Conservation (phyloP, 2,329 filamentous ascomycete genomes). For the Pyrenophora graminea region DNA sequence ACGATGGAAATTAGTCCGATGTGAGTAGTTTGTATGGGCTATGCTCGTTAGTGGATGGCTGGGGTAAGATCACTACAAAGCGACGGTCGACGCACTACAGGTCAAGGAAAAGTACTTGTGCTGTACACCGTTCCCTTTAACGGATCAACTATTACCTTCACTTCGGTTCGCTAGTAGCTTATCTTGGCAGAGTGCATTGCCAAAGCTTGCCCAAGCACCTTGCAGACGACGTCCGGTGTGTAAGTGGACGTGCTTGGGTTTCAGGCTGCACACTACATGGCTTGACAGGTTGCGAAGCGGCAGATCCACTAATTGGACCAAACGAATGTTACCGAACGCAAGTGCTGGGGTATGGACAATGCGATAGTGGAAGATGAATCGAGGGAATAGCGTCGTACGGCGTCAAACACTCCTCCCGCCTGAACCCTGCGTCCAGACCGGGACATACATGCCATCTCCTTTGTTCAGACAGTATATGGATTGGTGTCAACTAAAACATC, state of each 20-base stretch:
- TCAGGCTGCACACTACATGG: slow-evolving; percentile 32
- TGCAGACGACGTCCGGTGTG: slow-evolving; percentile 40
- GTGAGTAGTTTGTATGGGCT: background rate
- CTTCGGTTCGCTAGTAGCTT: slow-evolving; percentile 29
- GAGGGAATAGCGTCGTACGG: slow-evolving; percentile 41
- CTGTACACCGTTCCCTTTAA: slow-evolving; percentile 24
- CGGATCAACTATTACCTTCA: slow-evolving; percentile 21
- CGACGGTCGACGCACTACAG: slow-evolving; percentile 12
- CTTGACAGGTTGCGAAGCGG: slow-evolving; percentile 26
- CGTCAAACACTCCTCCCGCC: slow-evolving; percentile 40
- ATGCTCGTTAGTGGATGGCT: background rate
- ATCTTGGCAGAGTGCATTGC: slow-evolving; percentile 29
- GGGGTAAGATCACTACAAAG: slow-evolving; percentile 1
- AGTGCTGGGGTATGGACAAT: slow-evolving; percentile 24
- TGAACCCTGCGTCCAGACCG: slow-evolving; percentile 33
- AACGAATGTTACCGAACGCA: slow-evolving; percentile 25
- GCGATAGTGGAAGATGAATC: slow-evolving; percentile 35
- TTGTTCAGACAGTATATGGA: slow-evolving; percentile 11
- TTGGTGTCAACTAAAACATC: slow-evolving; percentile 21
- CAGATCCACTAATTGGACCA: slow-evolving; percentile 26
- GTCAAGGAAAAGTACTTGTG: slow-evolving; percentile 20
- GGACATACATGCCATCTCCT: slow-evolving; percentile 17
- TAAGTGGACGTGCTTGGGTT: slow-evolving; percentile 28
- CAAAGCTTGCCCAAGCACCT: slow-evolving; percentile 40
- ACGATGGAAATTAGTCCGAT: background rate